Evolutionary conservation across 176 grass and related monocot genomes (phyloP).

Genomic region (Oryza brachyantha): DNA sequence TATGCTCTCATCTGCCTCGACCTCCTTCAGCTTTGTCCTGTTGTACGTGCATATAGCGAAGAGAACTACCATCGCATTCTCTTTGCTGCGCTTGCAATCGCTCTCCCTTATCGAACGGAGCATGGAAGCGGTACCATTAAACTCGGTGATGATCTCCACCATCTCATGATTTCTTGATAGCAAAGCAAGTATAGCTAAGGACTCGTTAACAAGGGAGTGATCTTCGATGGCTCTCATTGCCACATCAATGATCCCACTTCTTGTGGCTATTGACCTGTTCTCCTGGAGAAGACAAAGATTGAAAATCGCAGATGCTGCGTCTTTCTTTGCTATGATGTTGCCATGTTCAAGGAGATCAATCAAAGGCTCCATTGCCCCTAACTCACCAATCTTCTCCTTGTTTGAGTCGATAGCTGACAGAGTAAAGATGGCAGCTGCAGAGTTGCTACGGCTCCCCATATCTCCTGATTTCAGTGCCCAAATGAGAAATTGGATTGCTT

Average conservation of each 20-base stretch:
- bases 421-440: slow-evolving; percentile 78
- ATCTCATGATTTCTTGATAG: slow-evolving; percentile 57
- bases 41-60: slow-evolving; percentile 61
- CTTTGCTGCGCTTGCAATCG: slow-evolving; percentile 56
- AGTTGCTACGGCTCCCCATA: slow-evolving; percentile 70
- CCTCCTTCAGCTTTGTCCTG: slow-evolving; percentile 48
- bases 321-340: slow-evolving; percentile 62
- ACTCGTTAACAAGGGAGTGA: slow-evolving; percentile 55
- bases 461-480: slow-evolving; percentile 53
- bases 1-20: slow-evolving; percentile 53
- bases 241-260: slow-evolving; percentile 49
- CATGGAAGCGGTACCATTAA: slow-evolving; percentile 42
- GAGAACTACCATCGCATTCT: slow-evolving; percentile 71
- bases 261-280: slow-evolving; percentile 59
- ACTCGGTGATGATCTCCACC: slow-evolving; percentile 54
- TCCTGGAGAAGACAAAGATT: slow-evolving; percentile 61
- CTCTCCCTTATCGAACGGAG: slow-evolving; percentile 56
- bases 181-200: slow-evolving; percentile 70
- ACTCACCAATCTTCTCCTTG: slow-evolving; percentile 62
- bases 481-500: slow-evolving; percentile 63
- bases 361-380: slow-evolving; percentile 62
- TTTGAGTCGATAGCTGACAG: slow-evolving; percentile 80
- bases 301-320: slow-evolving; percentile 76
- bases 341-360: slow-evolving; percentile 71
- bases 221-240: slow-evolving; percentile 49